Evolutionary conservation across 768 basidiomycete genomes (phyloP), one percentile per base, ranked within the genome.

Genomic region (Aureoboletus auriporus): DNA sequence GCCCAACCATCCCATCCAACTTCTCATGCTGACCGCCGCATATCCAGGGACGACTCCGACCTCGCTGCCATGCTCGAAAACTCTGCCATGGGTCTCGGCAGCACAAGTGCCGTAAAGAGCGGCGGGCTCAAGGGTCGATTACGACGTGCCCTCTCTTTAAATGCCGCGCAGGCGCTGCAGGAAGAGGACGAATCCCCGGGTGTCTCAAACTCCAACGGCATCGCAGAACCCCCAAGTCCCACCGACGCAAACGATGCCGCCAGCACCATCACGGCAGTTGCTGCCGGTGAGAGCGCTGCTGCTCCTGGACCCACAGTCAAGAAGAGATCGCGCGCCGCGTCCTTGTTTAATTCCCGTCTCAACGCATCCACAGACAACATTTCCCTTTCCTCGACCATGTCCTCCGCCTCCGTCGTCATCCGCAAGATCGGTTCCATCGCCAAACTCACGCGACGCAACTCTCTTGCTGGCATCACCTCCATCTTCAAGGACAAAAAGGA

Each of bases 281-380:
- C 50, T 33, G 50, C 16, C 26, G 53, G 29, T 1, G 47, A 2
- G 16, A 52, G 52, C 23, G 28, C 56, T 8, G 59, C 67, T n/a
- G 58, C 67, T 2, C 60, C 49, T 6, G 43, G 59, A 11, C 60
- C 68, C 31, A 65, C 71, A 3, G 62, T 58, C 27, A 89, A 88
- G 76, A 89, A 87, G 70, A 80, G 80, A 63, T 77, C 80, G 37
- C 82, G 84, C 14, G 83, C 82, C 0, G 80, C 84, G 37, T 76
- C 82, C 17, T 64, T 97, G 55, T 94, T 98, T 77, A 96, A 93
- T 67, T 81, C 88, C 54, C 83, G 86, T 55, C 70, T 89, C 58
- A 95, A 96, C 64, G 81, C 84, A 37, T 88, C 84, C 46, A 94
- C 91, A 37, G 93, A 95, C 68, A 96, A 95, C 67, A 95, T 98